These are phyloP conservation scores for Penicillium sclerotiorum DNA, from an alignment of 2,329 filamentous ascomycete genomes.

Conservation along the genomic window DNA sequence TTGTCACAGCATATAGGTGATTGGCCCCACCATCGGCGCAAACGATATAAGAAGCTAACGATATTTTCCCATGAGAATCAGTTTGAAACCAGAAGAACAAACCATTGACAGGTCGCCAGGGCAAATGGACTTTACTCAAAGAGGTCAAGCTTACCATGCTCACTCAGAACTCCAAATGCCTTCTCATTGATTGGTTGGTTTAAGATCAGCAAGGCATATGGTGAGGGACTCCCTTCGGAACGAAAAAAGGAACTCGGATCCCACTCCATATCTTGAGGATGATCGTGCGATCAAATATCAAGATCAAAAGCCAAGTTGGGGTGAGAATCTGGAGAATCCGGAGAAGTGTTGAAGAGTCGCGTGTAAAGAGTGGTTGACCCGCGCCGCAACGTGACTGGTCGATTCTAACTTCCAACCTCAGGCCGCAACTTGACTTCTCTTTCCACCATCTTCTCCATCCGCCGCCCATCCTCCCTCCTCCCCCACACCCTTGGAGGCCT, in stretches of 20 bases:
- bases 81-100: not conserved
- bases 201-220: constrained; percentile 58
- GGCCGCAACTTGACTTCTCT: constrained; percentile 28
- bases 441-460: constrained; percentile 29
- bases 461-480: constrained; percentile 12
- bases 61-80: not conserved
- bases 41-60: constrained; percentile 67
- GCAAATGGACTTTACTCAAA: constrained; percentile 41
- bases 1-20: constrained; percentile 61
- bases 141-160: constrained; percentile 34
- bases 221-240: constrained; percentile 25
- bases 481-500: constrained; percentile 16
- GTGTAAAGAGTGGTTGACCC: constrained; percentile 12
- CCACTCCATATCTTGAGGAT: constrained; percentile 36
- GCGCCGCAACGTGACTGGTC: constrained; percentile 29
- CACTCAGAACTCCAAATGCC: constrained; percentile 41
- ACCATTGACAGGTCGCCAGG: not conserved
- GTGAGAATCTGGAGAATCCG: not conserved
- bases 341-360: constrained; percentile 10
- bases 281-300: not conserved
- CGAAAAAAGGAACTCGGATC: constrained; percentile 46
- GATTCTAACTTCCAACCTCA: constrained; percentile 17
- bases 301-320: not conserved
- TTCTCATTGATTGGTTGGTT: constrained; percentile 61
- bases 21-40: constrained; percentile 95